A percentile compares a stretch with the other conserved stretches of the same genome.
Conservation (phyloP, 805 yeast genomes). For the Saccharomyces jurei region DNA sequence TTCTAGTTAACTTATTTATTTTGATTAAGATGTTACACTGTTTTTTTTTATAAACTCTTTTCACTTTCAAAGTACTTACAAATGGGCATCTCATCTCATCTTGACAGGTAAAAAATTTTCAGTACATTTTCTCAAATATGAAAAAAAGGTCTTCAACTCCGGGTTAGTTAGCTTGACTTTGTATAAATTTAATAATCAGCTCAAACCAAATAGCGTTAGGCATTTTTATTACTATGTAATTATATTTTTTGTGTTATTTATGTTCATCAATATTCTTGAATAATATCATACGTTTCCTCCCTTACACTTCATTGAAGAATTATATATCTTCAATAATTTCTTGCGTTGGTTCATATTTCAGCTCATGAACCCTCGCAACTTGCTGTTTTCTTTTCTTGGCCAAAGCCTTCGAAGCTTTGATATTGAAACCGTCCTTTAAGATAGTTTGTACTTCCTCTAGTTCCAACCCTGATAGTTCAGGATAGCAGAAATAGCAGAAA, state of each 20-base stretch:
- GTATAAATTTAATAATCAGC: background rate
- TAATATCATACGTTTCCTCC: background rate
- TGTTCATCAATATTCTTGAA: background rate
- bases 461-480: constrained; percentile 84
- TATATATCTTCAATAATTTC: constrained; percentile 16
- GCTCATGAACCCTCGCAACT: constrained; percentile 9
- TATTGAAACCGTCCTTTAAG: constrained; percentile 78
- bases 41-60: background rate
- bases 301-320: background rate
- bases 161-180: background rate
- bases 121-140: background rate
- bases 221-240: background rate
- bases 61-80: background rate
- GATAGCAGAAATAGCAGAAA: constrained; percentile 76
- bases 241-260: background rate
- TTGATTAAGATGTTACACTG: background rate
- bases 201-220: background rate
- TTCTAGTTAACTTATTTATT: background rate
- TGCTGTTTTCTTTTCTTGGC: constrained; percentile 40
- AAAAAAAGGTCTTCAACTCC: background rate
- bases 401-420: constrained; percentile 51
- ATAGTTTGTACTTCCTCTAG: constrained; percentile 85
- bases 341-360: constrained; percentile 20
- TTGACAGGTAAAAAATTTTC: background rate
- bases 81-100: background rate